Conservation (phyloP, 129 eudicot species). For the Chrysanthemum seticuspe region DNA sequence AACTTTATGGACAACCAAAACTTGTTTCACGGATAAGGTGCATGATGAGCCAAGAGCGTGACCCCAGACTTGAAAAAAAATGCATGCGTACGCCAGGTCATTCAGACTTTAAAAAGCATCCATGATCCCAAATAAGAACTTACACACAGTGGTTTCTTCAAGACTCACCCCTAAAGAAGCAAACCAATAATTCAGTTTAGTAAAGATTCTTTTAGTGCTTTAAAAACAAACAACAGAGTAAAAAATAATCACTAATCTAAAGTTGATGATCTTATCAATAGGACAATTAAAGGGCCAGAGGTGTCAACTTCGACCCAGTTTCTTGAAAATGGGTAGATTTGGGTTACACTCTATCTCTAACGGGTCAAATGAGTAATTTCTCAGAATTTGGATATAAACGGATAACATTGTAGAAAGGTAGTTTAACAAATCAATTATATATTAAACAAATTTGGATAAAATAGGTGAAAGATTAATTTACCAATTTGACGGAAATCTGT, state of each 20-base stretch:
- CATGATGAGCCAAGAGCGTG: slow-evolving; percentile 14
- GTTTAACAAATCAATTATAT: not conserved
- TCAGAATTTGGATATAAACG: not conserved
- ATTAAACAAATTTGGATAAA: no score
- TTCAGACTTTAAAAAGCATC: slow-evolving; percentile 11
- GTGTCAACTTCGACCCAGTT: not conserved
- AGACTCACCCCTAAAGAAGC: not conserved
- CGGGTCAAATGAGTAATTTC: not conserved
- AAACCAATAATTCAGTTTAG: slow-evolving; percentile 2
- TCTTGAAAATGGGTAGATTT: not conserved
- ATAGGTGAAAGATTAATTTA: no score
- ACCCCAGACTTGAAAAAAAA: not conserved
- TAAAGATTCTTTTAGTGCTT: slow-evolving; percentile 5
- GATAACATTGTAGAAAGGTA: not conserved
- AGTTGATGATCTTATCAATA: no score
- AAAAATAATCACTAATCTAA: not conserved
- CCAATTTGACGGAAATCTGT: no score
- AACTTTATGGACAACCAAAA: slow-evolving; percentile 5
- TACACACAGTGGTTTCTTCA: slow-evolving; percentile 7
- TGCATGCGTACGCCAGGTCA: not conserved
- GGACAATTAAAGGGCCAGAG: not conserved
- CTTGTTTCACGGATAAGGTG: not conserved
- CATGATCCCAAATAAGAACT: slow-evolving; percentile 3
- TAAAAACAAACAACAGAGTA: not conserved
- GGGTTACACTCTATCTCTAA: not conserved